A percentile compares a stretch with the other conserved stretches of the same genome.
phyloP scores from a whole-genome alignment of 306 rosid genomes.

The Glycine soja region DNA sequence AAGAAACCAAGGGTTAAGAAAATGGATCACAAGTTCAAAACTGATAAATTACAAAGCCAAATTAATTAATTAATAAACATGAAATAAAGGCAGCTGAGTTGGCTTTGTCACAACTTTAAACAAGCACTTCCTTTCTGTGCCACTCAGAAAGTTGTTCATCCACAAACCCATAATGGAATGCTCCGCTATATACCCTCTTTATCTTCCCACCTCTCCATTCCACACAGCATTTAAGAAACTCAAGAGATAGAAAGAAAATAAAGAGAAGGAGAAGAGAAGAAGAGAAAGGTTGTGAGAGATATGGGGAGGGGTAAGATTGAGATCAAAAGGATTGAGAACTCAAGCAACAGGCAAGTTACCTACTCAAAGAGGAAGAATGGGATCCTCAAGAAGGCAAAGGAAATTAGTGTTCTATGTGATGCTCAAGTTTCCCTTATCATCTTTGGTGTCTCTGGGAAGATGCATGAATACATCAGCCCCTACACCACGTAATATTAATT shows the following conservation, averaged over 20 bases:
- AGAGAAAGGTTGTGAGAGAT: not conserved
- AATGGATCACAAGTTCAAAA: slow-evolving; percentile 39
- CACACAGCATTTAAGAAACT: not conserved
- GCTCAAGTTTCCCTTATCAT: slow-evolving; percentile 80
- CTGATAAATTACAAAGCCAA: not conserved
- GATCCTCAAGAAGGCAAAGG: slow-evolving; percentile 82
- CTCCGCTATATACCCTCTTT: slow-evolving; percentile 37
- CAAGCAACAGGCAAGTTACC: slow-evolving; percentile 86
- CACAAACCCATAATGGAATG: slow-evolving; percentile 67
- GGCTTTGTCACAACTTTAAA: slow-evolving; percentile 75
- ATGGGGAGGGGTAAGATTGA: slow-evolving; percentile 99
- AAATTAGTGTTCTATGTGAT: slow-evolving; percentile 87
- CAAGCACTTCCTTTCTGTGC: slow-evolving; percentile 60
- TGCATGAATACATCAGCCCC: slow-evolving; percentile 75
- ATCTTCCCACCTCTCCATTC: slow-evolving; percentile 31
- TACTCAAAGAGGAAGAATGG: slow-evolving; percentile 89
- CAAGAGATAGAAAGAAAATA: no score
- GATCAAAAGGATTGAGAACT: slow-evolving; percentile 91
- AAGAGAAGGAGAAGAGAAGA: not conserved
- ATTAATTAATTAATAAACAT: not conserved
- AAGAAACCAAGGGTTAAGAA: slow-evolving; percentile 63
- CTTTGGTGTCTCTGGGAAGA: slow-evolving; percentile 66
- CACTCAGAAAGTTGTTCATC: slow-evolving; percentile 69
- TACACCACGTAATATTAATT: slow-evolving; percentile 58
- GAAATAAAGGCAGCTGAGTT: slow-evolving; percentile 56